Evolutionary conservation across 257 asterid genomes (phyloP).

Genomic region (Ilex aquifolium): DNA sequence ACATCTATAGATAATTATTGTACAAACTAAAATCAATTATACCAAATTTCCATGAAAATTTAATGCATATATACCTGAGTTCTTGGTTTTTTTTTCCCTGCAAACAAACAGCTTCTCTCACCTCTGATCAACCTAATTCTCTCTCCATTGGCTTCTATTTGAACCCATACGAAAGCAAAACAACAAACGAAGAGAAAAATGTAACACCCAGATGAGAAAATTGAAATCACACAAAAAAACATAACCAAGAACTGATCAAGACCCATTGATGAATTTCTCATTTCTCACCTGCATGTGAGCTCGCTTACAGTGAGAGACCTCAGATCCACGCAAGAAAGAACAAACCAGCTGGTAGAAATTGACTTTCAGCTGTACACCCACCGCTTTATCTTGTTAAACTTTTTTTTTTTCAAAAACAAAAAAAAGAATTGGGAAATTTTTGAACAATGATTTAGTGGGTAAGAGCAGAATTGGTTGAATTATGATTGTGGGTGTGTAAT

Average conservation of each 20-base stretch:
- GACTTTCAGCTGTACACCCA: slow-evolving; percentile 7
- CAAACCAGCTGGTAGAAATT: slow-evolving; percentile 16
- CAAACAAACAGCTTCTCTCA: neutral
- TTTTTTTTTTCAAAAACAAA: too few species aligned
- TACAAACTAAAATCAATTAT: too few species aligned
- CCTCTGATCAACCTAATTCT: slow-evolving; percentile 15
- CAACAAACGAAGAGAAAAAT: neutral
- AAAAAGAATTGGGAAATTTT: neutral
- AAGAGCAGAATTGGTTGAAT: too few species aligned
- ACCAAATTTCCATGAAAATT: neutral
- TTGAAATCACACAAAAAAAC: slow-evolving; percentile 1
- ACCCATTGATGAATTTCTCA: slow-evolving; percentile 27
- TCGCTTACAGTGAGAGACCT: slow-evolving; percentile 27
- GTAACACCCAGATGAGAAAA: slow-evolving; percentile 8
- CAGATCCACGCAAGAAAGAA: slow-evolving; percentile 44
- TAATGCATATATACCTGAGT: neutral
- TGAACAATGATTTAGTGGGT: neutral
- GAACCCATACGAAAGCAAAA: slow-evolving; percentile 5
- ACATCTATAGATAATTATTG: neutral
- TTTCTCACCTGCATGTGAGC: slow-evolving; percentile 43
- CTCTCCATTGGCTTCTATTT: slow-evolving; percentile 7
- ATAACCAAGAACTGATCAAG: slow-evolving; percentile 22
- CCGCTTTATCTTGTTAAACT: neutral
- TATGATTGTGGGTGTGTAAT: neutral
- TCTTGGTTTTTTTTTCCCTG: neutral